Percentiles rank a stretch among this genome's conserved stretches.
Evolutionary conservation across 768 basidiomycete species (phyloP).

Genomic region (Tylopilus subfusipes): DNA sequence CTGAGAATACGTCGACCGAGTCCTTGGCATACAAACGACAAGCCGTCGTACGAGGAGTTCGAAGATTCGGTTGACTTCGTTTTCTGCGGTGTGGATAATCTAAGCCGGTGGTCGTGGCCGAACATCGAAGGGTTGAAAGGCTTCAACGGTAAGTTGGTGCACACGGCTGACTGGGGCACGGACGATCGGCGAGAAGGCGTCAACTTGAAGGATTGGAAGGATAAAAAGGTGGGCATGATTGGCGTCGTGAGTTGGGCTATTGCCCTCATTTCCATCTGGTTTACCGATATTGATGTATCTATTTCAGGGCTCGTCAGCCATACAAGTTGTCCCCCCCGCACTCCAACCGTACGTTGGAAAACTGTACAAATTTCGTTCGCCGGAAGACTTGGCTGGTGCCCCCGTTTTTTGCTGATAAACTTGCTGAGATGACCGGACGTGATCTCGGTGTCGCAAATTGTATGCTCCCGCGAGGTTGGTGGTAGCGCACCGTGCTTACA

Average conservation of each 20-base stretch:
- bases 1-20: conserved; percentile 42
- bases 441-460: conserved; percentile 41
- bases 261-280: background rate
- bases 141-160: conserved; percentile 57
- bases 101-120: conserved; percentile 67
- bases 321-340: conserved; percentile 57
- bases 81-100: conserved; percentile 48
- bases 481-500: background rate
- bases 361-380: conserved; percentile 53
- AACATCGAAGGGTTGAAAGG: conserved; percentile 54
- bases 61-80: conserved; percentile 56
- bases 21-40: conserved; percentile 8
- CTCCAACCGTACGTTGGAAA: conserved; percentile 50
- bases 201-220: conserved; percentile 46
- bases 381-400: conserved; percentile 57
- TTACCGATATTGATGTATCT: background rate
- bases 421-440: conserved; percentile 39
- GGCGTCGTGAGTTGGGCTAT: conserved; percentile 54
- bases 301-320: conserved; percentile 57
- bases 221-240: conserved; percentile 54
- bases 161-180: conserved; percentile 61
- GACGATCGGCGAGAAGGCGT: conserved; percentile 45
- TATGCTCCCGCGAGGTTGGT: conserved; percentile 12
- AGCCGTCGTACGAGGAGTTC: conserved; percentile 38
- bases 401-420: conserved; percentile 40